A percentile compares a stretch with the other conserved stretches of the same genome.
phyloP scores from a whole-genome alignment of 495 filamentous ascomycete genomes.

The Chaetomium cochliodes region DNA sequence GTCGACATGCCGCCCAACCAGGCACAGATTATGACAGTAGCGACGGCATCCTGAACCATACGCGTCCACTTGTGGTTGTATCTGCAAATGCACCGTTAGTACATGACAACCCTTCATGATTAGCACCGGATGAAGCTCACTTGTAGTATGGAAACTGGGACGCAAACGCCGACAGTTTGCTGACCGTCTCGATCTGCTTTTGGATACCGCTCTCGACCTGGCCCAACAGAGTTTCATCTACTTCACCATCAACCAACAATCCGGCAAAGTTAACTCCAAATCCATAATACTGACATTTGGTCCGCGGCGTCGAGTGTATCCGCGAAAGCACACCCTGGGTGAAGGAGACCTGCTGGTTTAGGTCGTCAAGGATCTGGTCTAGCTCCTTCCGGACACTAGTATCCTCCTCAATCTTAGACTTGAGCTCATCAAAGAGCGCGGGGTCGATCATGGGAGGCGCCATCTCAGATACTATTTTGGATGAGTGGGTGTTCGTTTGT shows the following conservation, averaged over 20 bases:
- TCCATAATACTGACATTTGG: slow-evolving; percentile 60
- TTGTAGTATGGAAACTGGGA: slow-evolving; percentile 94
- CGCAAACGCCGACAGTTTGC: slow-evolving; percentile 64
- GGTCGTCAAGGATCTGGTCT: slow-evolving; percentile 70
- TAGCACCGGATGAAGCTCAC: slow-evolving; percentile 33
- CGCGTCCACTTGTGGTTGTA: slow-evolving; percentile 84
- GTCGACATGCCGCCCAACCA: slow-evolving; percentile 68
- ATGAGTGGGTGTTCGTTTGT: slow-evolving; percentile 1
- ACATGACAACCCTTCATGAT: background rate
- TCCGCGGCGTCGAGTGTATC: slow-evolving; percentile 79
- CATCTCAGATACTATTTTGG: slow-evolving; percentile 26
- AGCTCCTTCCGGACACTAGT: slow-evolving; percentile 76
- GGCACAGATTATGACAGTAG: slow-evolving; percentile 67
- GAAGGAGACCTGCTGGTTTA: slow-evolving; percentile 64
- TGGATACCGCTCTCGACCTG: slow-evolving; percentile 57
- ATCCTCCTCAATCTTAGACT: slow-evolving; percentile 88
- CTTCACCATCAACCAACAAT: background rate
- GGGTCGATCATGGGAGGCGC: slow-evolving; percentile 63
- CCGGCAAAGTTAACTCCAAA: background rate
- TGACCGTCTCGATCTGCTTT: slow-evolving; percentile 55
- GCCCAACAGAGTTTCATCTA: slow-evolving; percentile 44
- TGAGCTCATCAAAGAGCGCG: slow-evolving; percentile 81
- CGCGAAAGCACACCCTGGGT: slow-evolving; percentile 80
- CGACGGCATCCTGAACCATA: slow-evolving; percentile 78
- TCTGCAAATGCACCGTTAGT: slow-evolving; percentile 30